phyloP scores from a whole-genome alignment of 257 asterid genomes.

The Plantago major region DNA sequence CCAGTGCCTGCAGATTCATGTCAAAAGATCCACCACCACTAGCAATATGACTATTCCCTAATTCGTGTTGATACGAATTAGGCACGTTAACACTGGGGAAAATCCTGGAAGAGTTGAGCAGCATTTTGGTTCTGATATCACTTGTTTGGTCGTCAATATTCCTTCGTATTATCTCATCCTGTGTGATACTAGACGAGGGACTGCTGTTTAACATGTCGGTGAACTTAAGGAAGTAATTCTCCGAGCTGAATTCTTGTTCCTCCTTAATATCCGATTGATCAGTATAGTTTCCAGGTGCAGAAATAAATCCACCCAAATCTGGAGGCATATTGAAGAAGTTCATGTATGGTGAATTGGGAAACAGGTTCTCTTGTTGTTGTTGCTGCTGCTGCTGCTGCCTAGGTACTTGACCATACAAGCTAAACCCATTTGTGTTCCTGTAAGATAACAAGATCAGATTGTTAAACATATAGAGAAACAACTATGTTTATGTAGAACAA shows the following conservation, averaged over 20 bases:
- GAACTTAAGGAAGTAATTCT: constrained; percentile 35
- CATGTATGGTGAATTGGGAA: too few species aligned
- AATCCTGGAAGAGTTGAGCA: constrained; percentile 48
- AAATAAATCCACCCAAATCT: constrained; percentile 22
- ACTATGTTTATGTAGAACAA: not conserved
- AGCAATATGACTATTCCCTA: constrained; percentile 11
- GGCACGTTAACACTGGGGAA: constrained; percentile 47
- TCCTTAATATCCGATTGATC: constrained; percentile 33
- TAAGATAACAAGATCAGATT: not conserved
- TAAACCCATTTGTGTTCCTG: constrained; percentile 33
- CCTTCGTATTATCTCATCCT: constrained; percentile 19
- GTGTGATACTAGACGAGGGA: constrained; percentile 17
- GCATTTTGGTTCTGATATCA: constrained; percentile 31
- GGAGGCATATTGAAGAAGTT: constrained; percentile 29
- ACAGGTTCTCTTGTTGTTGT: constrained; percentile 23
- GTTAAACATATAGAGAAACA: not conserved
- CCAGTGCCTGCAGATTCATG: constrained; percentile 57
- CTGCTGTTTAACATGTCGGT: constrained; percentile 37
- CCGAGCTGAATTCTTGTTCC: constrained; percentile 26
- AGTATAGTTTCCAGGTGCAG: not conserved
- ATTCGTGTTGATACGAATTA: constrained; percentile 25
- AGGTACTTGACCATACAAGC: constrained; percentile 13
- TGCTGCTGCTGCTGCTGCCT: too few species aligned
- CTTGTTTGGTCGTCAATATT: constrained; percentile 12
- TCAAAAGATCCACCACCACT: constrained; percentile 24